Evolutionary conservation across 2,329 filamentous ascomycete species (phyloP).

Genomic region (Microsporum audouinii): DNA sequence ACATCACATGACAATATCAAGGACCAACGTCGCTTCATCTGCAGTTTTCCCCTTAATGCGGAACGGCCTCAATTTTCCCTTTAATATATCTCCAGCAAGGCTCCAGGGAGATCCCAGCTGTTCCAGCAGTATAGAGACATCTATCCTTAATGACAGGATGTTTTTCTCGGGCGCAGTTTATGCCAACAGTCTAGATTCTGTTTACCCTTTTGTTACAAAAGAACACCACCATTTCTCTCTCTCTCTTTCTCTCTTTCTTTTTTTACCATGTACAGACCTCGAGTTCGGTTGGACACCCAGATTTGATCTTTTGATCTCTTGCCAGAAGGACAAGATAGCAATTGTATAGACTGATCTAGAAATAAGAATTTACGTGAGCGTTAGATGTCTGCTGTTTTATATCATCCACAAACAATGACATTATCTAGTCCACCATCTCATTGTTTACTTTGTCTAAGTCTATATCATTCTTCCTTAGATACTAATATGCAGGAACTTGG

Average conservation of each 20-base stretch:
- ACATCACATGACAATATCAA: background rate
- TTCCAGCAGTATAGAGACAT: conserved; percentile 4
- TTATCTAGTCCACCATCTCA: background rate
- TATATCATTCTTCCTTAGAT: background rate
- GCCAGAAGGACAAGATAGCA: background rate
- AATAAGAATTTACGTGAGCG: background rate
- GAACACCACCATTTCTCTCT: background rate
- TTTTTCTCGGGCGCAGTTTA: conserved; percentile 5
- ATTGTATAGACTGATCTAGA: background rate
- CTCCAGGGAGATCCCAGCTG: background rate
- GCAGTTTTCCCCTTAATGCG: background rate
- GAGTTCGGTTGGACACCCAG: background rate
- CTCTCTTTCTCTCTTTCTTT: background rate
- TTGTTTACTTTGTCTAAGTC: background rate
- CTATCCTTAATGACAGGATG: conserved; percentile 7
- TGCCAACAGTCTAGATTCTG: background rate
- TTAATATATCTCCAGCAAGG: background rate
- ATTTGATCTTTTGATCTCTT: background rate
- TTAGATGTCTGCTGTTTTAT: background rate
- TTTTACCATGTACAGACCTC: background rate
- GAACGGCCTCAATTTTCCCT: background rate
- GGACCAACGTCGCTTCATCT: background rate
- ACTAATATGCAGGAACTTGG: too few species aligned
- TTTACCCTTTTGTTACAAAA: background rate
- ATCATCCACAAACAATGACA: background rate